Evolutionary conservation across 2,329 filamentous ascomycete genomes (phyloP).

Genomic region (Stagonosporopsis chrysanthemi): DNA sequence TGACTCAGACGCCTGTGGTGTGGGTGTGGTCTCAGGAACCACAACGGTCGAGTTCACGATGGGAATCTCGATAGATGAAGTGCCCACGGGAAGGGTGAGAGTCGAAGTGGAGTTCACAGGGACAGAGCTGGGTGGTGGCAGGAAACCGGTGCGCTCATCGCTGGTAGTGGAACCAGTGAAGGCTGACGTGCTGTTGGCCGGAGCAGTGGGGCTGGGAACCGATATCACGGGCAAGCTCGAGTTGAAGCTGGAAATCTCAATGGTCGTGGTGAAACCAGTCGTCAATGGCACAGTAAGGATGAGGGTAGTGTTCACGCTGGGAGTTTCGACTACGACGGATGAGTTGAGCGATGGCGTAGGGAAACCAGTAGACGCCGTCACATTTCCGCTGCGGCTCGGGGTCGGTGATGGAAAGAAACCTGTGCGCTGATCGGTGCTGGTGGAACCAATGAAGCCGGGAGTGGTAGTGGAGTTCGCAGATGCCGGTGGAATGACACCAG

Average conservation of each 20-base stretch:
- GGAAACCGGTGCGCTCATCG: conserved; percentile 5
- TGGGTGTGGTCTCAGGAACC: conserved; percentile 4
- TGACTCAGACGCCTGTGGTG: conserved; percentile 5
- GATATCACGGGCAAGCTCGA: not conserved
- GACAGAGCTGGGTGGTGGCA: conserved; percentile 2
- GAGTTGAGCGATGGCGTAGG: conserved; percentile 4
- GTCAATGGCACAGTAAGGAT: conserved; percentile 4
- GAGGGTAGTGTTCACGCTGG: conserved; percentile 2
- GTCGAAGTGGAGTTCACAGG: conserved; percentile 1
- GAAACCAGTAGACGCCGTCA: conserved; percentile 20
- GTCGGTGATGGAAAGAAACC: not conserved
- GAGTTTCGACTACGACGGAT: conserved; percentile 1
- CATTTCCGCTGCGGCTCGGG: not conserved
- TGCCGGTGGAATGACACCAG: conserved; percentile 7
- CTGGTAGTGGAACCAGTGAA: not conserved
- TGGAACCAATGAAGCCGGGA: not conserved
- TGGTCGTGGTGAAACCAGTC: conserved; percentile 1
- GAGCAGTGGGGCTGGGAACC: not conserved
- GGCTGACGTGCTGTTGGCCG: conserved; percentile 1
- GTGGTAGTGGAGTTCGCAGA: conserved; percentile 4
- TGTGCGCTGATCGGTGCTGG: not conserved
- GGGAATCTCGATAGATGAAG: not conserved
- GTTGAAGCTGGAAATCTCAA: not conserved
- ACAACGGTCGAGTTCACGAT: conserved; percentile 11
- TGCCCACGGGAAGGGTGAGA: conserved; percentile 3